phyloP scores from a whole-genome alignment of 73 alveolate genomes.

The Stentor roeselii region DNA sequence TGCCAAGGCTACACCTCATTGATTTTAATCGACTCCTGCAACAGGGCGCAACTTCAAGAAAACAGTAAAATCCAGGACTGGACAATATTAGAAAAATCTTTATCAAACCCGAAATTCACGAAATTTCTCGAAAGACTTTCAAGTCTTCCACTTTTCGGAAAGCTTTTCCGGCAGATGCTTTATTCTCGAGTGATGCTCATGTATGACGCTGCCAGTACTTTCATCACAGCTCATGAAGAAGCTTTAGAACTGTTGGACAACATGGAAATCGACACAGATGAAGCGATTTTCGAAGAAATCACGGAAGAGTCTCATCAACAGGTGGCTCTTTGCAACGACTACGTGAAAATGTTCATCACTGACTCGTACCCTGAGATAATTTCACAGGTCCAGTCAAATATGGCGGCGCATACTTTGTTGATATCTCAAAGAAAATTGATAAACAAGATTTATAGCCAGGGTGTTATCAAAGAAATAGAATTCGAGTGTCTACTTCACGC shows the following conservation, averaged over 20 bases:
- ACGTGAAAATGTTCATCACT: background rate
- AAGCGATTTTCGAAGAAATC: slow-evolving; percentile 7
- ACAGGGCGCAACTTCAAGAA: slow-evolving; percentile 34
- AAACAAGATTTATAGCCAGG: background rate
- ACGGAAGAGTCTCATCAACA: background rate
- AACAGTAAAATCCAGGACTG: slow-evolving; percentile 16
- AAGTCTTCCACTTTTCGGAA: slow-evolving; percentile 3
- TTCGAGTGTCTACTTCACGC: background rate
- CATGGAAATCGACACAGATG: slow-evolving; percentile 26
- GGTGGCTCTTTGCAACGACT: background rate
- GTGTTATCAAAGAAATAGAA: slow-evolving; percentile 16
- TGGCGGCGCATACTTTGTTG: slow-evolving; percentile 23
- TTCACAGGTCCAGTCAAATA: slow-evolving; percentile 19
- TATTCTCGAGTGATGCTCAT: slow-evolving; percentile 24
- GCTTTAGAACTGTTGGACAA: background rate
- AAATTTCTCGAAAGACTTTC: background rate
- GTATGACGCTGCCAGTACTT: slow-evolving; percentile 37
- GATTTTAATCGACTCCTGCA: slow-evolving; percentile 33
- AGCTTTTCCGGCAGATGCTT: background rate
- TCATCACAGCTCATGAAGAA: slow-evolving; percentile 36
- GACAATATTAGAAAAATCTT: slow-evolving; percentile 8
- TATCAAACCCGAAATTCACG: background rate
- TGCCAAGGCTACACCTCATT: slow-evolving; percentile 29
- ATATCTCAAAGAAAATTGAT: slow-evolving; percentile 18
- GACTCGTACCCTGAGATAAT: slow-evolving; percentile 16